phyloP scores from a whole-genome alignment of 2,329 filamentous ascomycete species.

The Phoma herbarum region DNA sequence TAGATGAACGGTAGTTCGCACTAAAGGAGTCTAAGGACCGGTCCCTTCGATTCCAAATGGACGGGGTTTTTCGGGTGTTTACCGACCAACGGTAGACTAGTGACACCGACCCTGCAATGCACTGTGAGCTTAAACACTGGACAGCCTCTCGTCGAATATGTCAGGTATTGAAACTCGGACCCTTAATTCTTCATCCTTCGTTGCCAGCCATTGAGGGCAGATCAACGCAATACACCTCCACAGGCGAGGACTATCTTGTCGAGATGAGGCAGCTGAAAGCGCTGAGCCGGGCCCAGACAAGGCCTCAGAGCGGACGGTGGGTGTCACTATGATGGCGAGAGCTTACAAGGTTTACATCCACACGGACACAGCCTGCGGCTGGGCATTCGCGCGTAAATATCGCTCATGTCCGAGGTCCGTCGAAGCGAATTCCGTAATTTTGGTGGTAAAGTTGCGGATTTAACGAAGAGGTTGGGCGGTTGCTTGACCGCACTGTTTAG shows the following conservation, averaged over 20 bases:
- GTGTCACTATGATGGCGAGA: conserved; percentile 3
- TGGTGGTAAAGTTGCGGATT: neutral
- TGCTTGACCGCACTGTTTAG: neutral
- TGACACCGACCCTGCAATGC: conserved; percentile 9
- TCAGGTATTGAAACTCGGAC: neutral
- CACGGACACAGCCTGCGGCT: neutral
- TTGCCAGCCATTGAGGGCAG: neutral
- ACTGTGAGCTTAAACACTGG: conserved; percentile 8
- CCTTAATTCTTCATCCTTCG: neutral
- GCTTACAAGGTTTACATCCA: conserved; percentile 8
- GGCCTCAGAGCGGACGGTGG: neutral
- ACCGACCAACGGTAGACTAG: conserved; percentile 15
- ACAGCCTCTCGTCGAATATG: neutral
- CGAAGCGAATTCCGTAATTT: neutral
- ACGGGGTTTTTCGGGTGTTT: conserved; percentile 4
- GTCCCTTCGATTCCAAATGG: conserved; percentile 9
- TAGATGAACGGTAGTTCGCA: conserved; percentile 15
- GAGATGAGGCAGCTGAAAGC: neutral
- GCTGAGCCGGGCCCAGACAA: neutral
- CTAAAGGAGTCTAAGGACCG: conserved; percentile 5
- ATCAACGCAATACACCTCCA: neutral
- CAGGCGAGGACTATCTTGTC: neutral
- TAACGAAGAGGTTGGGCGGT: neutral
- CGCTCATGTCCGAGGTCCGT: neutral
- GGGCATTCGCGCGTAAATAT: neutral